These are phyloP conservation scores for Ceratobasidium sp. DNA, from an alignment of 1,284 basidiomycete species.

Conservation along the genomic window DNA sequence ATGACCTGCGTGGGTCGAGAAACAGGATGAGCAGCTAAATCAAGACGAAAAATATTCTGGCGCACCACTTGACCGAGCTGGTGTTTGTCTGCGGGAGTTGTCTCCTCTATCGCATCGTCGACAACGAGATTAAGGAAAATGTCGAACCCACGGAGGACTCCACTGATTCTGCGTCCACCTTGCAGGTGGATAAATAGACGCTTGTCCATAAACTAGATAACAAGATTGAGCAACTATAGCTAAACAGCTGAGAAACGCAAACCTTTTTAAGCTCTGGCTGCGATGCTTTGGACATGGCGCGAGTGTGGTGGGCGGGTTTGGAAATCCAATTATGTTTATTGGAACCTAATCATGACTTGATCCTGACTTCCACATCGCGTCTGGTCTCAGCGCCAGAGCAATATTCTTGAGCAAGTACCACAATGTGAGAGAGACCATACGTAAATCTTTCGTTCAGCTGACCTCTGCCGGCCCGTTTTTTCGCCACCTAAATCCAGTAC, in stretches of 20 bases:
- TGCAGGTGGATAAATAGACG: conserved; percentile 94
- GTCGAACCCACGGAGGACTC: conserved; percentile 96
- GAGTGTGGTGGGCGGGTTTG: conserved; percentile 42
- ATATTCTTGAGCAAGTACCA: conserved; percentile 1
- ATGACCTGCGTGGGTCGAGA: conserved; percentile 72
- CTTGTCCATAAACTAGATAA: conserved; percentile 95
- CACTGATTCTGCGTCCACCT: conserved; percentile 95
- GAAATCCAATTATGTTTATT: conserved; percentile 37
- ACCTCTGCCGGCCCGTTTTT: not conserved
- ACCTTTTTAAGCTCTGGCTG: conserved; percentile 97
- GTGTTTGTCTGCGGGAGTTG: conserved; percentile 87
- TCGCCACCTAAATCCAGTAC: conserved; percentile 12
- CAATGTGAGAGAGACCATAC: conserved; percentile 28
- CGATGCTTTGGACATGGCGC: conserved; percentile 84
- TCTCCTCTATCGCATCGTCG: conserved; percentile 94
- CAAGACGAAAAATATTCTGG: conserved; percentile 46
- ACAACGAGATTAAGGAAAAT: conserved; percentile 98
- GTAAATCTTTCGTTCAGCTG: conserved; percentile 14
- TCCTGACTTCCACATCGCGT: conserved; percentile 21
- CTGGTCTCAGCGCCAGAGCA: conserved; percentile 27
- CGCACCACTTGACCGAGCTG: conserved; percentile 90
- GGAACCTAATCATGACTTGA: conserved; percentile 26
- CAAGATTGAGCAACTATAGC: conserved; percentile 38
- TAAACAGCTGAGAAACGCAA: conserved; percentile 25
- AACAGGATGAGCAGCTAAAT: not conserved